Percentiles rank a stretch among this genome's conserved stretches.
These are phyloP conservation scores for Aegilops umbellulata DNA, from an alignment of 176 grass and related monocot genomes.

Conservation along the genomic window DNA sequence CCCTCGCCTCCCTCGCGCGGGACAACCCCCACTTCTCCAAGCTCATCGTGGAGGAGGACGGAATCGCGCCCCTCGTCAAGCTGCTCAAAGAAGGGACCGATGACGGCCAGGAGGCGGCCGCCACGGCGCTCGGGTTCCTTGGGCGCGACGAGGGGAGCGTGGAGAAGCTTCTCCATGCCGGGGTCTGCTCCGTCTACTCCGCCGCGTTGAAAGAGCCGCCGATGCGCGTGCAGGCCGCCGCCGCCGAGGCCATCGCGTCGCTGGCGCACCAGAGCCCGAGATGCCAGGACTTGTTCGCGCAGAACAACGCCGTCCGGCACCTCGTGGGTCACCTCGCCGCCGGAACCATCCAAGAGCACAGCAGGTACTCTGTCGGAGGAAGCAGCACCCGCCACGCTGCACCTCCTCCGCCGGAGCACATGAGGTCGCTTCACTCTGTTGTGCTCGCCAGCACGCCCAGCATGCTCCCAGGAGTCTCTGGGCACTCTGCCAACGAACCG, in stretches of 20 bases:
- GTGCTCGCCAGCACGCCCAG: constrained; percentile 51
- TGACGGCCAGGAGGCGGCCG: constrained; percentile 71
- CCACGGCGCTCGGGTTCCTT: constrained; percentile 59
- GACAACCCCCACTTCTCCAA: constrained; percentile 74
- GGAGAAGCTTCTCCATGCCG: constrained; percentile 45
- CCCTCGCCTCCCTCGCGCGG: constrained; percentile 62
- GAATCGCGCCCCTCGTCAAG: constrained; percentile 69
- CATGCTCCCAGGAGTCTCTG: constrained; percentile 14
- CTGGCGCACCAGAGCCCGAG: constrained; percentile 49
- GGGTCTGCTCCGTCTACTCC: constrained; percentile 69
- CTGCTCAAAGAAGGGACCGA: constrained; percentile 79
- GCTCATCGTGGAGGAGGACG: constrained; percentile 89
- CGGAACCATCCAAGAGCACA: constrained; percentile 87
- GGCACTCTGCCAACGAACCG: not conserved
- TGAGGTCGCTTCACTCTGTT: constrained; percentile 58
- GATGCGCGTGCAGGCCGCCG: constrained; percentile 74
- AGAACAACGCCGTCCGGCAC: constrained; percentile 64
- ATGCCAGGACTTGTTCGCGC: constrained; percentile 71
- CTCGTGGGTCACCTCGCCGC: constrained; percentile 75
- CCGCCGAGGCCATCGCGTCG: constrained; percentile 64
- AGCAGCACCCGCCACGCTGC: not conserved
- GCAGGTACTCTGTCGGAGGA: constrained; percentile 53
- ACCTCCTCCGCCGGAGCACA: not conserved
- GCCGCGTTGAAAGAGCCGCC: constrained; percentile 72
- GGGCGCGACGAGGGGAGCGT: constrained; percentile 65